These are phyloP conservation scores for Fragaria ananassa DNA, from an alignment of 306 rosid species.

Conservation along the genomic window DNA sequence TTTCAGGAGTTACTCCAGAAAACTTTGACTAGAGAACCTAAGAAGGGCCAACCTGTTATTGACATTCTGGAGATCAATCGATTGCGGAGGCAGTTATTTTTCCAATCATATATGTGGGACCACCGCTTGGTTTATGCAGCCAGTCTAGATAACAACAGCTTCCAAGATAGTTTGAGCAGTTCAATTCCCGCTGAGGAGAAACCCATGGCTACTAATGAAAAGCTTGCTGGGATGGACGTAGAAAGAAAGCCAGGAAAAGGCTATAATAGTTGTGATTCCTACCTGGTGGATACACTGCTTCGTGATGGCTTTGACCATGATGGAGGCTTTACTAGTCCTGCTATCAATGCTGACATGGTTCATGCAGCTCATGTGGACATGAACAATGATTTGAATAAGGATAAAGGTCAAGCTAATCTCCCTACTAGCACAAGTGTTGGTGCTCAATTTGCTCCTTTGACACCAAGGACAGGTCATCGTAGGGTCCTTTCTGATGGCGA, in stretches of 20 bases:
- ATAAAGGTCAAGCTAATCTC: conserved; percentile 33
- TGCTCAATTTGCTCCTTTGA: conserved; percentile 35
- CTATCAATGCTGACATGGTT: conserved; percentile 30
- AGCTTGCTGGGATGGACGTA: conserved; percentile 29
- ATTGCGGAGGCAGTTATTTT: conserved; percentile 73
- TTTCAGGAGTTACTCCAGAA: conserved; percentile 64
- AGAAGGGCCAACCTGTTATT: conserved; percentile 54
- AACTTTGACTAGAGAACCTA: conserved; percentile 49
- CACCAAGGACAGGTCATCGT: conserved; percentile 35
- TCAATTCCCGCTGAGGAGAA: conserved; percentile 46
- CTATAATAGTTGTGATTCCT: conserved; percentile 38
- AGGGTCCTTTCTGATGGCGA: conserved; percentile 77
- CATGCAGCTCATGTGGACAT: conserved; percentile 29
- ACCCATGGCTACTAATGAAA: conserved; percentile 32
- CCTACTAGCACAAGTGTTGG: conserved; percentile 25
- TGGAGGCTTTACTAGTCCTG: conserved; percentile 34
- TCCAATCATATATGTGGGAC: conserved; percentile 87
- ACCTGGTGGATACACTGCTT: conserved; percentile 33
- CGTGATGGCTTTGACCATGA: conserved; percentile 28
- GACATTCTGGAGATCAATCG: conserved; percentile 86
- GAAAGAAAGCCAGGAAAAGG: conserved; percentile 37
- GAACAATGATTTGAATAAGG: conserved; percentile 21
- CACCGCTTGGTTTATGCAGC: conserved; percentile 59
- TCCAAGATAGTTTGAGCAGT: conserved; percentile 33
- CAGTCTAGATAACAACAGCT: conserved; percentile 33